Percentiles rank a stretch among this genome's conserved stretches.
Conservation (phyloP, 768 basidiomycete genomes). For the Hortiboletus campestris region DNA sequence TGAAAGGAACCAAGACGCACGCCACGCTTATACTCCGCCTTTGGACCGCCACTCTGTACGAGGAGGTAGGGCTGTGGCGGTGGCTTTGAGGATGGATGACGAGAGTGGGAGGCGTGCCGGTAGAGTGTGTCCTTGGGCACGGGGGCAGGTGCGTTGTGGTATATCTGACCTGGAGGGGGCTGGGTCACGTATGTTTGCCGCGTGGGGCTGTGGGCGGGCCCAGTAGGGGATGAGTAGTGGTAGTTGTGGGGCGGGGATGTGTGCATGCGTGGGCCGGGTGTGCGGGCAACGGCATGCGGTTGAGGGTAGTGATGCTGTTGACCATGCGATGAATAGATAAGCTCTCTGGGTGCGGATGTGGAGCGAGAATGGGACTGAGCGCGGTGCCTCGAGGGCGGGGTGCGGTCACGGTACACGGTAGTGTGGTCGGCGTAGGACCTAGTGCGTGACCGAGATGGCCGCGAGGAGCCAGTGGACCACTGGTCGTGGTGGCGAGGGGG, state of each 20-base stretch:
- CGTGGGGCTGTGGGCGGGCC: constrained; percentile 10
- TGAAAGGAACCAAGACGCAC: constrained; percentile 22
- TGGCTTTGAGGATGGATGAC: constrained; percentile 22
- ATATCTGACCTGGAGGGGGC: constrained; percentile 31
- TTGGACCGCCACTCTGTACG: constrained; percentile 28
- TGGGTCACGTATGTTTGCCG: constrained; percentile 21
- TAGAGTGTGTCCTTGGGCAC: constrained; percentile 18
- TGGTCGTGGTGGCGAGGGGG: constrained; percentile 14
- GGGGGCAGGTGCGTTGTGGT: constrained; percentile 14
- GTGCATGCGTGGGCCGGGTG: constrained; percentile 16
- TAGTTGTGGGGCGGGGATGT: constrained; percentile 18
- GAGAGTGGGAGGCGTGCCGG: constrained; percentile 18
- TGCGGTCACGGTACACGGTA: constrained; percentile 18
- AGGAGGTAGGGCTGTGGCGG: constrained; percentile 27
- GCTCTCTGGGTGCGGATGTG: constrained; percentile 13
- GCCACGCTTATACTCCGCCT: constrained; percentile 32
- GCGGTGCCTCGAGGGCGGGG: constrained; percentile 18
- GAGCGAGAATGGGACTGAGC: constrained; percentile 28
- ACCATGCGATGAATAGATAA: constrained; percentile 14
- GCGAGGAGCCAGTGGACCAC: constrained; percentile 20
- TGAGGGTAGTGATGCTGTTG: constrained; percentile 20
- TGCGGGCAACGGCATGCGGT: constrained; percentile 10
- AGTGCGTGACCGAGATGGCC: constrained; percentile 23
- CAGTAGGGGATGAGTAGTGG: constrained; percentile 15
- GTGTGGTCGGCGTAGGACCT: constrained; percentile 26